Conservation (phyloP, 2,329 filamentous ascomycete genomes). For the Parafenestella ontariensis region DNA sequence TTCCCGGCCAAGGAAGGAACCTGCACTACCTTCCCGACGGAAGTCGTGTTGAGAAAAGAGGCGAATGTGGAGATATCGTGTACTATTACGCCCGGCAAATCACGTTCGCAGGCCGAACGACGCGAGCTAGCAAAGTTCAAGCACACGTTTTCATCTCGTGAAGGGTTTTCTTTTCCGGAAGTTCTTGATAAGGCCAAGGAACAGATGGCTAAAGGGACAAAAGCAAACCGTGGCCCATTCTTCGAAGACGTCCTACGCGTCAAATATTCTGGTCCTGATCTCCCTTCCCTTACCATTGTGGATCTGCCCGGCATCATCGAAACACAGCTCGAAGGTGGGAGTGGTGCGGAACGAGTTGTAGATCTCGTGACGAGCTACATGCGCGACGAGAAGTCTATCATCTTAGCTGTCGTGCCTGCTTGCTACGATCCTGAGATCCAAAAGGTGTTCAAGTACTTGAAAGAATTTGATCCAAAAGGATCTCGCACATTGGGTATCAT, state of each 20-base stretch:
- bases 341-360: slow-evolving; percentile 55
- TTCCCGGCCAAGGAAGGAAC: slow-evolving; percentile 63
- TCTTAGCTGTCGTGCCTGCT: slow-evolving; percentile 54
- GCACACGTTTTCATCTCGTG: slow-evolving; percentile 20
- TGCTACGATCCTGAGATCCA: slow-evolving; percentile 44
- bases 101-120: slow-evolving; percentile 16
- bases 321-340: slow-evolving; percentile 53
- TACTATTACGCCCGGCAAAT: slow-evolving; percentile 47
- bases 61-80: slow-evolving; percentile 50
- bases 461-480: slow-evolving; percentile 42
- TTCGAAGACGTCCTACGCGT: slow-evolving; percentile 39
- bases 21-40: slow-evolving; percentile 68
- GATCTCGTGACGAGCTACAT: slow-evolving; percentile 56
- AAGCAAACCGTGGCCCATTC: slow-evolving; percentile 10
- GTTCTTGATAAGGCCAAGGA: slow-evolving; percentile 62
- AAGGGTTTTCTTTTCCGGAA: slow-evolving; percentile 45
- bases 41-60: slow-evolving; percentile 61
- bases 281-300: slow-evolving; percentile 60
- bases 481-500: slow-evolving; percentile 54
- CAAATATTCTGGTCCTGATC: slow-evolving; percentile 38
- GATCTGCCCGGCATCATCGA: slow-evolving; percentile 65
- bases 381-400: slow-evolving; percentile 52
- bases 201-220: slow-evolving; percentile 49
- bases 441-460: slow-evolving; percentile 9
- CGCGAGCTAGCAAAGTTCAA: slow-evolving; percentile 25